Conservation (phyloP, 176 grass and related monocot genomes). For the Hordeum marinum region DNA sequence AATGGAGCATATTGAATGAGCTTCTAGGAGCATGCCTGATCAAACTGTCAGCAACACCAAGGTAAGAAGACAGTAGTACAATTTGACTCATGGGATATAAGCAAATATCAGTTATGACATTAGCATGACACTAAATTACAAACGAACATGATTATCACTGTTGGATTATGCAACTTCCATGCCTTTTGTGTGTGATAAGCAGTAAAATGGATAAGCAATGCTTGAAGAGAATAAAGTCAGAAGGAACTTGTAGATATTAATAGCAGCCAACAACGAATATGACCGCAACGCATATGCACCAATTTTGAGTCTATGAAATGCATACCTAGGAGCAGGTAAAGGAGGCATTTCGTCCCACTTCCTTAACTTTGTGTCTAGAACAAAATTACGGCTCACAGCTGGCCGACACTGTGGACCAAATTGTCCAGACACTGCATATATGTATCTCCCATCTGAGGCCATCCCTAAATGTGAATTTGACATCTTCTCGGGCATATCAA, state of each 20-base stretch:
- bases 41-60: not conserved
- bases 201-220: not conserved
- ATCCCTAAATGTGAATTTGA: constrained; percentile 86
- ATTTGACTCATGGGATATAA: not conserved
- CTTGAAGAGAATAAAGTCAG: not conserved
- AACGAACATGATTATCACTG: not conserved
- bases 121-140: not conserved
- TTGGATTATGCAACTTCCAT: not conserved
- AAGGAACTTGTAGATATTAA: not conserved
- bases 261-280: not conserved
- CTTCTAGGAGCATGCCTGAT: not conserved
- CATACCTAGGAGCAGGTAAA: constrained; percentile 72
- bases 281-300: not conserved
- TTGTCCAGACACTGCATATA: constrained; percentile 79
- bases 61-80: not conserved
- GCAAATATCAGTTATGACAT: not conserved
- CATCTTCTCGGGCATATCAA: constrained; percentile 82
- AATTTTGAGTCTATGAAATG: not conserved
- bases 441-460: constrained; percentile 73
- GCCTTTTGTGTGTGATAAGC: not conserved
- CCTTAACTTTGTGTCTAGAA: constrained; percentile 70
- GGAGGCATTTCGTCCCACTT: constrained; percentile 60
- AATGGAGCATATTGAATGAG: not conserved
- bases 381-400: constrained; percentile 64
- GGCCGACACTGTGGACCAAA: constrained; percentile 67